Percentiles rank a stretch among this genome's conserved stretches.
Conservation (phyloP, 2,329 filamentous ascomycete species). For the Aspergillus pseudonomiae region DNA sequence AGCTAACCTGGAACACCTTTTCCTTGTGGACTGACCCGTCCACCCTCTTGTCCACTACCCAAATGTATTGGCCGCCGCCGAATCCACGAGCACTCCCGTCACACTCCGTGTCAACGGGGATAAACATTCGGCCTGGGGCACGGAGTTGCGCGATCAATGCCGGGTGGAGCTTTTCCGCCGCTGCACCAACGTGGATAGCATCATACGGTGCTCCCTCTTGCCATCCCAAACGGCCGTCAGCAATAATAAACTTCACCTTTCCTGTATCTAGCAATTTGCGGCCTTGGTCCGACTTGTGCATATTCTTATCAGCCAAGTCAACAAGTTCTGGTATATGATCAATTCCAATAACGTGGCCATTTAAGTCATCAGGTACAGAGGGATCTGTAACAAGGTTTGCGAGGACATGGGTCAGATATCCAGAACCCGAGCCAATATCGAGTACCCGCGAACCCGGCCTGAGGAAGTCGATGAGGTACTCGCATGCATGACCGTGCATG, state of each 20-base stretch:
- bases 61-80: conserved; percentile 58
- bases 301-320: conserved; percentile 66
- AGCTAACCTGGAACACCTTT: conserved; percentile 64
- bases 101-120: conserved; percentile 59
- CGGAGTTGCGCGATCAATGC: conserved; percentile 76
- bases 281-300: conserved; percentile 65
- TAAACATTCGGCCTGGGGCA: conserved; percentile 72
- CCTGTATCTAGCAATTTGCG: conserved; percentile 63
- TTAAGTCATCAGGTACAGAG: conserved; percentile 29
- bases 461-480: conserved; percentile 63
- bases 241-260: conserved; percentile 71
- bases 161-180: conserved; percentile 72
- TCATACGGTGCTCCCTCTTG: conserved; percentile 69
- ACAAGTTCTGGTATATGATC: conserved; percentile 71
- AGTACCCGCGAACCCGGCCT: conserved; percentile 61
- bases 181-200: conserved; percentile 93
- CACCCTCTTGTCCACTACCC: conserved; percentile 64
- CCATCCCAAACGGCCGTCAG: conserved; percentile 73
- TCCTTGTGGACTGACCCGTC: conserved; percentile 59
- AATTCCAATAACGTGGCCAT: conserved; percentile 66
- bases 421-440: conserved; percentile 75
- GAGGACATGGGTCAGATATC: conserved; percentile 85
- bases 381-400: conserved; percentile 67
- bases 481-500: conserved; percentile 70
- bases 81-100: conserved; percentile 30